Evolutionary conservation across 2,329 filamentous ascomycete species (phyloP).

Genomic region (Colletotrichum cordylinicola): DNA sequence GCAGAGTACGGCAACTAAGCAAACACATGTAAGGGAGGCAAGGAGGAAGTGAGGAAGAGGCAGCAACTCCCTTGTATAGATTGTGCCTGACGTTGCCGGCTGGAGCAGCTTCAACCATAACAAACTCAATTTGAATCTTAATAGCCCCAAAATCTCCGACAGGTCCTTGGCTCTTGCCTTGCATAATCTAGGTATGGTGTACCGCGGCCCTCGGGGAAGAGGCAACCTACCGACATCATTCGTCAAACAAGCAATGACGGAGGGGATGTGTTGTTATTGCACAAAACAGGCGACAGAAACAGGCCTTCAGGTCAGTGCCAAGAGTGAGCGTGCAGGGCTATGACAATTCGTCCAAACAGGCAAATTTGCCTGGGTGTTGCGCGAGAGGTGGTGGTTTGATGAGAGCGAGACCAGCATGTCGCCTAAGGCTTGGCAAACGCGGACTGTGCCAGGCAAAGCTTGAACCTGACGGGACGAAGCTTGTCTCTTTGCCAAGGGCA

Average conservation of each 20-base stretch:
- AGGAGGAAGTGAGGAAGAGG: background rate
- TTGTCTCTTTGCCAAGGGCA: constrained; percentile 7
- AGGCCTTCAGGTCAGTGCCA: constrained; percentile 1
- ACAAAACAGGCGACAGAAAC: background rate
- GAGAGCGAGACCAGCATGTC: constrained; percentile 10
- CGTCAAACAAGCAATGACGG: constrained; percentile 13
- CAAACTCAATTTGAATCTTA: background rate
- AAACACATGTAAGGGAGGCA: background rate
- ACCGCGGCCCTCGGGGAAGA: background rate
- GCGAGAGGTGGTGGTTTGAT: background rate
- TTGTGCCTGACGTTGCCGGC: background rate
- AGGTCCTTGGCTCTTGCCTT: background rate
- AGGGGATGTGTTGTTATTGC: background rate
- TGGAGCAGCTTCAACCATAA: background rate
- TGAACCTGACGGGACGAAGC: constrained; percentile 11
- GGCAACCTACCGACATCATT: background rate
- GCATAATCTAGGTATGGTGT: background rate
- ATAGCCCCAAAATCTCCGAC: background rate
- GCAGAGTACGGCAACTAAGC: background rate
- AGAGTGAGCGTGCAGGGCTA: constrained; percentile 12
- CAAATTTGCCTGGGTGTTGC: background rate
- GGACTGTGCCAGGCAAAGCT: constrained; percentile 18
- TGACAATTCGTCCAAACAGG: constrained; percentile 6
- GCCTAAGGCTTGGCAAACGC: constrained; percentile 20
- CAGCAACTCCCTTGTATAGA: background rate